phyloP scores from a whole-genome alignment of 495 filamentous ascomycete genomes.

The Letharia columbiana region DNA sequence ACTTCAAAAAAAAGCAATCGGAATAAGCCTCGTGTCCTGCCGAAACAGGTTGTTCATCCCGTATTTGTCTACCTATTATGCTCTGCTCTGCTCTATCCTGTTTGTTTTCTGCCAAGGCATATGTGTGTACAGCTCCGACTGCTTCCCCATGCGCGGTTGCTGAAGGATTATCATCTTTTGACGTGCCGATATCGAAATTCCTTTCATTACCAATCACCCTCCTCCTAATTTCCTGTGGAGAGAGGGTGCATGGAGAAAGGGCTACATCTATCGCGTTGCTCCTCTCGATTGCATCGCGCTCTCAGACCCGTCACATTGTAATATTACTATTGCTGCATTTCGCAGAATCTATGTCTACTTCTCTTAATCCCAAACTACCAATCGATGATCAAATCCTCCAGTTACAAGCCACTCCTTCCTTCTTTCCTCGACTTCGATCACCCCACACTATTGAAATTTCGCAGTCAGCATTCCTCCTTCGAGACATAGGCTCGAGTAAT shows the following conservation, averaged over 20 bases:
- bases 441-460: conserved; percentile 37
- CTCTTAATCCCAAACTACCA: conserved; percentile 49
- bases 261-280: conserved; percentile 47
- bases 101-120: conserved; percentile 54
- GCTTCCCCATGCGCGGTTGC: conserved; percentile 66
- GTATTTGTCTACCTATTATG: neutral
- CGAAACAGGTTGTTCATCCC: neutral
- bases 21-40: neutral
- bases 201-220: conserved; percentile 91
- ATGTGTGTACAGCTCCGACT: conserved; percentile 98
- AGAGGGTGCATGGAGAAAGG: conserved; percentile 81
- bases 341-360: neutral
- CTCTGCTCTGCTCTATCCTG: neutral
- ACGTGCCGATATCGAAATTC: conserved; percentile 75
- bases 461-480: neutral
- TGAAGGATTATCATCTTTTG: conserved; percentile 81
- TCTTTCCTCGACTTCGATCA: conserved; percentile 34
- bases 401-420: conserved; percentile 53
- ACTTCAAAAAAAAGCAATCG: neutral
- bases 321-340: too few relatives aligned
- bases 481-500: neutral
- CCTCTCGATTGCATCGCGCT: neutral
- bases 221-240: conserved; percentile 49
- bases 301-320: neutral
- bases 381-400: conserved; percentile 59